These are phyloP conservation scores for Calonectria pseudoturangicola DNA, from an alignment of 2,329 filamentous ascomycete genomes.

Conservation along the genomic window DNA sequence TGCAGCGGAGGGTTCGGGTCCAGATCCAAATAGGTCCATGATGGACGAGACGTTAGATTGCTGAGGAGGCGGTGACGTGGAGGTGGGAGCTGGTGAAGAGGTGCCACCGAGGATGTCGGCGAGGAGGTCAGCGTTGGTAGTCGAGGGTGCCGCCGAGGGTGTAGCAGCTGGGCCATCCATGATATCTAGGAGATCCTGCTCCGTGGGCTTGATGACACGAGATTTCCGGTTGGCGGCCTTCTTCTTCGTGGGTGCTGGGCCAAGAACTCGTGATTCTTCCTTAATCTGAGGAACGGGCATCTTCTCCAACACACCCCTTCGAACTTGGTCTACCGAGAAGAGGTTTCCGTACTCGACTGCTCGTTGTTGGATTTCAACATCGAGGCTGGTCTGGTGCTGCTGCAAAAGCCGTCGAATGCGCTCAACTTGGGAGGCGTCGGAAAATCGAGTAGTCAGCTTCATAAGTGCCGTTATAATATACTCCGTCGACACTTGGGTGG, in stretches of 20 bases:
- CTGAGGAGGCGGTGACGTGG: constrained; percentile 69
- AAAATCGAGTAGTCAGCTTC: constrained; percentile 93
- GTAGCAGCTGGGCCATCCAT: constrained; percentile 83
- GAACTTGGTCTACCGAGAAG: constrained; percentile 92
- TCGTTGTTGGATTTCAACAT: constrained; percentile 96
- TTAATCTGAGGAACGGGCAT: constrained; percentile 99
- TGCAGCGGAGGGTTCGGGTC: constrained; percentile 61
- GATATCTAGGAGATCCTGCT: constrained; percentile 94
- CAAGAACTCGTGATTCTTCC: constrained; percentile 93
- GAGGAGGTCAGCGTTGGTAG: constrained; percentile 89
- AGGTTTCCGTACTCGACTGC: constrained; percentile 96
- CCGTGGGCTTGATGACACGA: constrained; percentile 87
- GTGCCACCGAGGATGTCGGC: constrained; percentile 92
- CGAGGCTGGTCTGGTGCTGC: constrained; percentile 87
- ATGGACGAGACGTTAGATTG: constrained; percentile 81
- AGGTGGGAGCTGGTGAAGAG: constrained; percentile 65
- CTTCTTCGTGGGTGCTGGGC: constrained; percentile 82
- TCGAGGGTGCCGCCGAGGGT: constrained; percentile 69
- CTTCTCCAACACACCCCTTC: constrained; percentile 93
- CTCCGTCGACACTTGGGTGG: constrained; percentile 91
- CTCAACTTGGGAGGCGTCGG: constrained; percentile 89
- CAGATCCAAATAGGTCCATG: constrained; percentile 88
- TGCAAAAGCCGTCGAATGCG: constrained; percentile 87
- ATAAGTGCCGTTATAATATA: constrained; percentile 97
- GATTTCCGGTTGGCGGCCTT: constrained; percentile 84